phyloP scores from a whole-genome alignment of 148 eudicot species.

The Nepenthes mirabilis region DNA sequence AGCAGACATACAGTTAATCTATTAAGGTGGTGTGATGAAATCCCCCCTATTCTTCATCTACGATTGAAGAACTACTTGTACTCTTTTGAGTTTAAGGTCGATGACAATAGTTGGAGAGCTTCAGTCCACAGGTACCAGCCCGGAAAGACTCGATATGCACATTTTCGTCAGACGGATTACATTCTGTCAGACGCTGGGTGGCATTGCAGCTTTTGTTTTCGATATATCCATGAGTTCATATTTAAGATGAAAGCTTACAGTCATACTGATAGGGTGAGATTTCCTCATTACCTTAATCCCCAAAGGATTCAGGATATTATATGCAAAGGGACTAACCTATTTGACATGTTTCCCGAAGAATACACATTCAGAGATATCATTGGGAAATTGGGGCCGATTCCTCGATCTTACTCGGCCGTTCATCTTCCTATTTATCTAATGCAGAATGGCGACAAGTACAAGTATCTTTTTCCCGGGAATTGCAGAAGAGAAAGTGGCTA shows the following conservation, averaged over 20 bases:
- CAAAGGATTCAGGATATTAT: constrained; percentile 23
- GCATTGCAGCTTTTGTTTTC: constrained; percentile 32
- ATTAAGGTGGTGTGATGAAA: constrained; percentile 24
- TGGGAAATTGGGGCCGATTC: constrained; percentile 25
- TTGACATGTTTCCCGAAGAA: constrained; percentile 30
- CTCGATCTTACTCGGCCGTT: constrained; percentile 21
- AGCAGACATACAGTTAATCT: constrained; percentile 20
- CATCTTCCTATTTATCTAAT: constrained; percentile 16
- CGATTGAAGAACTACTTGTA: constrained; percentile 21
- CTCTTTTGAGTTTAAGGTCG: constrained; percentile 19
- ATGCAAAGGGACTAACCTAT: constrained; percentile 21
- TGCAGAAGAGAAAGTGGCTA: constrained; percentile 10
- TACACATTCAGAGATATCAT: constrained; percentile 21
- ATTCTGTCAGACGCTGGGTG: constrained; percentile 22
- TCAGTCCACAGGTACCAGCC: constrained; percentile 18
- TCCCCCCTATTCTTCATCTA: constrained; percentile 24
- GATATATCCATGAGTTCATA: constrained; percentile 16
- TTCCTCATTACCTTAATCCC: constrained; percentile 15
- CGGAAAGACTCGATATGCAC: constrained; percentile 22
- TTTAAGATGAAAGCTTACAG: constrained; percentile 34
- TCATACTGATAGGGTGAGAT: constrained; percentile 20
- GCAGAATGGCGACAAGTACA: constrained; percentile 17
- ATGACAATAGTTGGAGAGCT: constrained; percentile 23
- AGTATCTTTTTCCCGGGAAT: constrained; percentile 26
- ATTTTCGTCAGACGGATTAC: constrained; percentile 19